These are phyloP conservation scores for Botrytis pseudocinerea DNA, from an alignment of 2,329 filamentous ascomycete genomes.

Conservation along the genomic window DNA sequence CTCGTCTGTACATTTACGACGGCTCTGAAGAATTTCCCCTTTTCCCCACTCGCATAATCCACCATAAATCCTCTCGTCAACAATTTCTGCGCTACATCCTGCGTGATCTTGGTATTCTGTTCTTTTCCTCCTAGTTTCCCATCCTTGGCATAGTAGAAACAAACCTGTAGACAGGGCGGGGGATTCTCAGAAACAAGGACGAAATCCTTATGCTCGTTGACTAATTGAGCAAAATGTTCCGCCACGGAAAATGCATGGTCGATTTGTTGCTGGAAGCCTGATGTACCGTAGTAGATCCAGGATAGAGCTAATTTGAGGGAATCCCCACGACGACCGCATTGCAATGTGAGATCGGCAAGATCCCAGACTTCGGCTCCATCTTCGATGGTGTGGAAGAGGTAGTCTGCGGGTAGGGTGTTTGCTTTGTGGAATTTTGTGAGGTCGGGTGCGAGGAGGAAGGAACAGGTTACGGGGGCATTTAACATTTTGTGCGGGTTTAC, in stretches of 20 bases:
- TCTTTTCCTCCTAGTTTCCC: conserved; percentile 45
- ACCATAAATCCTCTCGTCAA: conserved; percentile 67
- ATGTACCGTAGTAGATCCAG: conserved; percentile 85
- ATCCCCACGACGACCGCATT: conserved; percentile 87
- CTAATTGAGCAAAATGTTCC: conserved; percentile 61
- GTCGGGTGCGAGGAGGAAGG: conserved; percentile 80
- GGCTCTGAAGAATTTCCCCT: conserved; percentile 67
- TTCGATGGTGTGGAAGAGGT: conserved; percentile 65
- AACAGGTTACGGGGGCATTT: conserved; percentile 85
- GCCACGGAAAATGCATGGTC: conserved; percentile 74
- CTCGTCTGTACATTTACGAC: conserved; percentile 65
- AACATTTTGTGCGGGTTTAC: conserved; percentile 99
- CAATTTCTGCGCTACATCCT: conserved; percentile 54
- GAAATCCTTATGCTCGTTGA: conserved; percentile 61
- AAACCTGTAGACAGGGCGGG: conserved; percentile 88
- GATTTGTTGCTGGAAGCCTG: conserved; percentile 69
- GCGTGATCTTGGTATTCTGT: conserved; percentile 57
- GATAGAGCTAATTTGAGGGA: conserved; percentile 81
- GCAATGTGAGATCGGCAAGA: conserved; percentile 86
- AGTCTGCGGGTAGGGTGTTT: conserved; percentile 84
- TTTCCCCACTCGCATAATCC: conserved; percentile 52
- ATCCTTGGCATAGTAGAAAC: conserved; percentile 80
- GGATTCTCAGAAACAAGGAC: conserved; percentile 72
- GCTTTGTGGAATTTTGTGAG: conserved; percentile 74
- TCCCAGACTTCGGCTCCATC: conserved; percentile 70